Evolutionary conservation across 164 flowering plant genomes (phyloP).

Genomic region (Platanus orientalis): DNA sequence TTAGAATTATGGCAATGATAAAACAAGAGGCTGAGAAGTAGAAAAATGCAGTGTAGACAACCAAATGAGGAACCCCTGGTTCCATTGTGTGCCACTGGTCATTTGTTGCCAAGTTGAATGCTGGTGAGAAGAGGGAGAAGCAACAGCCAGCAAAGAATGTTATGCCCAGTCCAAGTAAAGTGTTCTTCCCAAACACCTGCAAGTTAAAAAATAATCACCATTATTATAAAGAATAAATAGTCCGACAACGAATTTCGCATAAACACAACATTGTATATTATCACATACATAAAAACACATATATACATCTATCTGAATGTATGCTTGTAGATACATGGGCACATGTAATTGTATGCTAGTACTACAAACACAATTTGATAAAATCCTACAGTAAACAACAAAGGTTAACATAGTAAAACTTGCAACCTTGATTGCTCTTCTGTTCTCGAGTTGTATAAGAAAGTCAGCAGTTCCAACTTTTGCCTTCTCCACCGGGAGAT

Average conservation of each 20-base stretch:
- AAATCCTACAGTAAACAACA: neutral
- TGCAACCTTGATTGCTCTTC: slow-evolving; percentile 72
- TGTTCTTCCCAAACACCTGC: slow-evolving; percentile 71
- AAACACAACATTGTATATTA: too few species aligned
- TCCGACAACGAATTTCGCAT: too few species aligned
- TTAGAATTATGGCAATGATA: slow-evolving; percentile 52
- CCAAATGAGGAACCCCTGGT: slow-evolving; percentile 63
- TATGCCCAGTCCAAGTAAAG: slow-evolving; percentile 47
- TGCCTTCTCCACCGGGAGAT: slow-evolving; percentile 29
- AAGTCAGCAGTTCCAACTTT: slow-evolving; percentile 66
- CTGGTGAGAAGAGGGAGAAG: slow-evolving; percentile 80
- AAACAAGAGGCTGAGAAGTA: slow-evolving; percentile 74
- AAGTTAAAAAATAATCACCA: slow-evolving; percentile 2
- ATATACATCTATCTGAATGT: too few species aligned
- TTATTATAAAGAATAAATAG: too few species aligned
- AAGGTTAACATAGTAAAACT: neutral
- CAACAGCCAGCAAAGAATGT: slow-evolving; percentile 71
- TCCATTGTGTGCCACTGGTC: slow-evolving; percentile 70
- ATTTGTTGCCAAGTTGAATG: slow-evolving; percentile 77
- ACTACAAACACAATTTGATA: too few species aligned
- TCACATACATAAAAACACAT: neutral
- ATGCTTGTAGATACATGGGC: neutral
- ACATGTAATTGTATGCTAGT: too few species aligned
- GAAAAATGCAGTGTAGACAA: slow-evolving; percentile 78
- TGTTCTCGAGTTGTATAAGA: slow-evolving; percentile 66